These are phyloP conservation scores for Phytophthora pinifolia DNA, from an alignment of 352 stramenopile genomes.

Conservation along the genomic window DNA sequence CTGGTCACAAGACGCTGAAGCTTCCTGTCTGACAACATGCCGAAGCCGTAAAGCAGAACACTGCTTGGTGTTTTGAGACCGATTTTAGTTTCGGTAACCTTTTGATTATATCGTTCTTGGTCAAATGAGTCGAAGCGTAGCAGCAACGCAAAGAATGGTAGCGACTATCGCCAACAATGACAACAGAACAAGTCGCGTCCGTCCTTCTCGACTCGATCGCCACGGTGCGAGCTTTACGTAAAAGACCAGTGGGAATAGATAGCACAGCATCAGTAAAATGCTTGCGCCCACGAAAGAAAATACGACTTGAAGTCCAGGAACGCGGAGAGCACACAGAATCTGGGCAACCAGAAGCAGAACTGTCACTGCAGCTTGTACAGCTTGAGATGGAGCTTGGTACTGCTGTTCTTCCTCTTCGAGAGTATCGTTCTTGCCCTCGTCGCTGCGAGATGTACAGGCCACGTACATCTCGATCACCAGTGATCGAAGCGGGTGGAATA, in stretches of 20 bases:
- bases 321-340: conserved; percentile 50
- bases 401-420: conserved; percentile 9
- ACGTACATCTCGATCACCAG: conserved; percentile 63
- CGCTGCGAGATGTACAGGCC: conserved; percentile 18
- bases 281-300: conserved; percentile 80
- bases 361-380: conserved; percentile 39
- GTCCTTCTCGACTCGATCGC: conserved; percentile 27
- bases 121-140: conserved; percentile 47
- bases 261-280: conserved; percentile 73
- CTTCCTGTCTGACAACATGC: no score
- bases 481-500: conserved; percentile 70
- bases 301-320: conserved; percentile 65
- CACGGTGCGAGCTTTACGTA: conserved; percentile 53
- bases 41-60: no score
- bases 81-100: no score
- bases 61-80: no score
- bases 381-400: conserved; percentile 14
- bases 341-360: conserved; percentile 46
- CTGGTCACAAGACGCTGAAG: no score
- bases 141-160: conserved; percentile 56
- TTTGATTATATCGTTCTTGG: conserved; percentile 5
- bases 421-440: neutral
- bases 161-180: conserved; percentile 36
- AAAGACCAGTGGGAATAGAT: conserved; percentile 66
- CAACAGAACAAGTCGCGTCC: conserved; percentile 33